Evolutionary conservation across 345 rosid species (phyloP), one percentile per base, ranked within the genome.

Genomic region (Geranium brycei): DNA sequence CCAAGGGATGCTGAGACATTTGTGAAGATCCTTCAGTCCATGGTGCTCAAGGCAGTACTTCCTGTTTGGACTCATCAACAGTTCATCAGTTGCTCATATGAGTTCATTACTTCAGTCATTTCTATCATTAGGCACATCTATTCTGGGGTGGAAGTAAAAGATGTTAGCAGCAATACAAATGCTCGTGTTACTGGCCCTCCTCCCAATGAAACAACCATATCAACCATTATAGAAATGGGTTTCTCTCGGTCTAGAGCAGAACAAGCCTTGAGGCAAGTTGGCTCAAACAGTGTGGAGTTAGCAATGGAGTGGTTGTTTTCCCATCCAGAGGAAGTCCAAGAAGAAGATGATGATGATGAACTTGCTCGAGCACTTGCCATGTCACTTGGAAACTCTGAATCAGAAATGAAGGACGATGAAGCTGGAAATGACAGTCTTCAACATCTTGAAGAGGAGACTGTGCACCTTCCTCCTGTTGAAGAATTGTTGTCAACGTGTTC

Each of bases 261-360:
- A 73, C 96, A 92, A 80, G 96, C 98, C 58, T 72, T 92, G 69
- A 83, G 98, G 79, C 98, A 85, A 68, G 93, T 92, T 66, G 93
- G 90, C 65, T 84, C 93, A 51, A 86, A 85, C 64, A 89, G 95
- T 77, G 98, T 92, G 72, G 98, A 92, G 74, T 71, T 89, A 80
- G 98, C 98, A 62, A 92, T 85, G 93, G 98, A 92, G 76, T 92
- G 98, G 98, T 77, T 92, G 69, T 89, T 83, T 75, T 81, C 98
- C 68, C 96, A 89, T 79, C 87, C 87, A 4, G 98, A 89, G 78
- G 98, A 92, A 79, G 59, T 72, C 72, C 91, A 70, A 73, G 98
- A 92, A 77, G 98, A 92, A 66, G 98, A 92, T 82, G 96, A 92
- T 71, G 98, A 92, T 68, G 98, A 92, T 82, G 96, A 92, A 72